Conservation (phyloP, 768 basidiomycete species). For the Tylopilus rubrobrunneus region DNA sequence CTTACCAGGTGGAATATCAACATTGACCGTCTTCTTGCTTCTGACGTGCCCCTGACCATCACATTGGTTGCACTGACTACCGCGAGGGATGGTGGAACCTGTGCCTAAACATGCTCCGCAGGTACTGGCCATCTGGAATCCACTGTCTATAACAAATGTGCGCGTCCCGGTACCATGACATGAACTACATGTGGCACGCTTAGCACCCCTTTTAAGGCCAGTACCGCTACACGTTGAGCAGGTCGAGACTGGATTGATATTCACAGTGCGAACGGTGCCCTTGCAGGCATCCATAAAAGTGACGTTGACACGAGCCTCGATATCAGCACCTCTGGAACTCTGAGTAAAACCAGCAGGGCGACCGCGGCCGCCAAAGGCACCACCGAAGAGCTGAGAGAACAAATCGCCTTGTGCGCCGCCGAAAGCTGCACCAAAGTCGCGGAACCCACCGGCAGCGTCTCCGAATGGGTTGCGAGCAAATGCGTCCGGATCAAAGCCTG, state of each 20-base stretch:
- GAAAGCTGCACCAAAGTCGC: constrained; percentile 63
- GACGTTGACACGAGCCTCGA: constrained; percentile 73
- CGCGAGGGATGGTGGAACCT: constrained; percentile 76
- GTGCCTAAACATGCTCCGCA: constrained; percentile 79
- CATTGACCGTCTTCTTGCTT: constrained; percentile 67
- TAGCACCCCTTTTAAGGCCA: constrained; percentile 84
- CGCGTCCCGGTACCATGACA: constrained; percentile 87
- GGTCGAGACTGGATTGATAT: constrained; percentile 74
- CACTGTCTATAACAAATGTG: constrained; percentile 86
- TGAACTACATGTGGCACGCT: constrained; percentile 69
- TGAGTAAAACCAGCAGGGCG: constrained; percentile 42
- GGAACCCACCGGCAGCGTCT: constrained; percentile 55
- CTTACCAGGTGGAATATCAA: constrained; percentile 85
- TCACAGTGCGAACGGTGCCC: constrained; percentile 73
- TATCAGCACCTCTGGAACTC: constrained; percentile 65
- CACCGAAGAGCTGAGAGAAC: constrained; percentile 84
- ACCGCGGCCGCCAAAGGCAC: constrained; percentile 49
- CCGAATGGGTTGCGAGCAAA: constrained; percentile 58
- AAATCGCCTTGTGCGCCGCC: constrained; percentile 57
- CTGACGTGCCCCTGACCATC: constrained; percentile 87
- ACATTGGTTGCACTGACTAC: constrained; percentile 75
- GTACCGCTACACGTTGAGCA: constrained; percentile 82
- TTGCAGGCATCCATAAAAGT: constrained; percentile 95
- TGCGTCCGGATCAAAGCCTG: constrained; percentile 89
- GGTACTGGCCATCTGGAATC: constrained; percentile 96